Percentiles rank a stretch among this genome's conserved stretches.
Conservation (phyloP, 2,329 filamentous ascomycete genomes). For the Plectosphaerella sp. region DNA sequence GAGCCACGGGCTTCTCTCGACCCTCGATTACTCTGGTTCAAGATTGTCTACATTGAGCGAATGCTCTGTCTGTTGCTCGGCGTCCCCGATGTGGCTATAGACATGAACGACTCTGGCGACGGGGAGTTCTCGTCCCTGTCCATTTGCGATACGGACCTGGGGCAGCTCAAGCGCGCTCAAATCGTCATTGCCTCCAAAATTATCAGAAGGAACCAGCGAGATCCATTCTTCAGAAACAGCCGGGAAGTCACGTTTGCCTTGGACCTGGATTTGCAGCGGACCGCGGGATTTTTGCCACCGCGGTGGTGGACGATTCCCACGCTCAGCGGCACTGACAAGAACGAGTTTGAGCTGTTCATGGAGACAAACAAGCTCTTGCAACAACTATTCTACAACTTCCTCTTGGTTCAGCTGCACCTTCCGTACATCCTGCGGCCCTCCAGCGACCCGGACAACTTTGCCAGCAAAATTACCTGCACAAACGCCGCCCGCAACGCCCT, state of each 20-base stretch:
- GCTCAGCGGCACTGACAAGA: slow-evolving; percentile 12
- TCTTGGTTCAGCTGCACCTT: slow-evolving; percentile 33
- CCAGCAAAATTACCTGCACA: slow-evolving; percentile 28
- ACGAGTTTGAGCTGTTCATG: slow-evolving; percentile 11
- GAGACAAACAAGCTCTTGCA: slow-evolving; percentile 25
- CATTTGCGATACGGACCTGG: slow-evolving; percentile 10
- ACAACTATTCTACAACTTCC: slow-evolving; percentile 32
- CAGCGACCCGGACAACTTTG: slow-evolving; percentile 15
- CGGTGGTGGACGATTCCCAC: slow-evolving; percentile 30
- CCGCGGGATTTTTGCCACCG: slow-evolving; percentile 22
- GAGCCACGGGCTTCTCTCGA: slow-evolving; percentile 4
- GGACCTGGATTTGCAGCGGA: slow-evolving; percentile 24
- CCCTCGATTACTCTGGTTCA: slow-evolving; percentile 23
- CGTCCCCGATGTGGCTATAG: slow-evolving; percentile 17
- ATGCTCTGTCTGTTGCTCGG: slow-evolving; percentile 34
- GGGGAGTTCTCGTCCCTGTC: slow-evolving; percentile 16
- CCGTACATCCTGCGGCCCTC: slow-evolving; percentile 28
- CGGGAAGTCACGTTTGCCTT: slow-evolving; percentile 20
- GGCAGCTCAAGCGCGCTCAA: not conserved
- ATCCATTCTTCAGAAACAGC: slow-evolving; percentile 13
- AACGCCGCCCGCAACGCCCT: slow-evolving; percentile 33
- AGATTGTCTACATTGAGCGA: slow-evolving; percentile 30
- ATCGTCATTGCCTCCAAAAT: slow-evolving; percentile 23
- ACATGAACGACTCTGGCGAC: not conserved
- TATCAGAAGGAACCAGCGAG: slow-evolving; percentile 27